Evolutionary conservation across 2,329 filamentous ascomycete genomes (phyloP), one percentile per base, ranked within the genome.

Genomic region (Penicillium polonicum): DNA sequence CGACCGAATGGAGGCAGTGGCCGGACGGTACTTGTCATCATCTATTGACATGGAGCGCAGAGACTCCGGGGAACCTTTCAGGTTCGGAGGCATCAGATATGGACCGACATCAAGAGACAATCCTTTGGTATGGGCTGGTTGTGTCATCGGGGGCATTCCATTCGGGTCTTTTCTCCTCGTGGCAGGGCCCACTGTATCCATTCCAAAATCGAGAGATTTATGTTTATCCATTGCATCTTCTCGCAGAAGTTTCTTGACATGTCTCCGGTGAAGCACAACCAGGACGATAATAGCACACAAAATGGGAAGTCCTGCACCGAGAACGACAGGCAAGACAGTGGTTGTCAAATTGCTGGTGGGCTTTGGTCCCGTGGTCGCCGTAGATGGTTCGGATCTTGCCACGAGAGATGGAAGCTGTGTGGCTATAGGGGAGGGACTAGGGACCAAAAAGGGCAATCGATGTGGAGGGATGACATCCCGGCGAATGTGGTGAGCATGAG

Each of bases 171-270:
- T 68, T 38, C 61, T 81, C 76, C 69, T 71, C 25, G 70, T 70
- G 79, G 45, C 63, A 41, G 55, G 70, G 62, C 38, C 70, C 60
- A 79, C 74, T 33, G 79, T 74, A 56, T 88, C 91, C 70, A 97
- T 76, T 36, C 94, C 94, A 71, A 97, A 99, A 74, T 99, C 94
- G 70, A 97, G 83, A 0, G 91, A 94, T 70, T 89, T 92, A 75
- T 95, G 91, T 65, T 91, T 90, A 74, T 97, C 92, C 61, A 89
- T 86, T 19, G 83, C 82, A 76, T 99, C 94, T 76, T 99, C 94
- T 58, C 82, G 78, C 55, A 81, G 80, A 62, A 91, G 81, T 68
- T 86, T 91, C 72, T 83, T 85, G 39, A 90, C 77, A 68, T 91
- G 89, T 72, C 91, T 84, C 52, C 91, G 85, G 72, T 97, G 92